phyloP scores from a whole-genome alignment of 1,284 basidiomycete species.

The Hypsizygus ulmarius region DNA sequence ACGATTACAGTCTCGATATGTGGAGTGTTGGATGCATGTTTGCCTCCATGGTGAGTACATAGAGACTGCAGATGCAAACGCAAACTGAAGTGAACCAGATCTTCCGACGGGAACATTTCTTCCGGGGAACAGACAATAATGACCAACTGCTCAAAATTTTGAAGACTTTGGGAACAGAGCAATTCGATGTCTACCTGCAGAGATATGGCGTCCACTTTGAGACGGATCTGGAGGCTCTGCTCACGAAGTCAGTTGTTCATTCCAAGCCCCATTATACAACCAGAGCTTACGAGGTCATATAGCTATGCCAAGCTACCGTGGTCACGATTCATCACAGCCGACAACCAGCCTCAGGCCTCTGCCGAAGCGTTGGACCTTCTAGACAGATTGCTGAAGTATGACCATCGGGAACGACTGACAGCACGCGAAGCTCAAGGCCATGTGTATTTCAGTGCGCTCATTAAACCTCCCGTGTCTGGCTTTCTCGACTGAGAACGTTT shows the following conservation, averaged over 20 bases:
- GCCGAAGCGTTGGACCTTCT: slow-evolving; percentile 78
- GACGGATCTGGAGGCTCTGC: slow-evolving; percentile 63
- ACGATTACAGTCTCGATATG: slow-evolving; percentile 84
- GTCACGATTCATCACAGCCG: slow-evolving; percentile 65
- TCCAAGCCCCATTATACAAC: slow-evolving; percentile 3
- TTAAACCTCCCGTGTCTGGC: slow-evolving; percentile 9
- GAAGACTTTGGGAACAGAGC: slow-evolving; percentile 84
- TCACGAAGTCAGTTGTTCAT: slow-evolving; percentile 48
- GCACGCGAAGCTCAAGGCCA: slow-evolving; percentile 77
- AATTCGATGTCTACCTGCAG: slow-evolving; percentile 70
- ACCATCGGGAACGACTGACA: slow-evolving; percentile 82
- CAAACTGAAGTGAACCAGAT: slow-evolving; percentile 19
- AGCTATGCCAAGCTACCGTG: slow-evolving; percentile 79
- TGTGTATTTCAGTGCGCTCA: slow-evolving; percentile 69
- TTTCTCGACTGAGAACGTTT: slow-evolving; percentile 1
- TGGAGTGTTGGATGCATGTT: slow-evolving; percentile 92
- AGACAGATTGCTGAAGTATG: slow-evolving; percentile 81
- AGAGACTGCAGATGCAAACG: background rate
- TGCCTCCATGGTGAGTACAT: slow-evolving; percentile 68
- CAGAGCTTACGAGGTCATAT: slow-evolving; percentile 4
- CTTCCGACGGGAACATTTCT: slow-evolving; percentile 88
- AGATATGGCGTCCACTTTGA: slow-evolving; percentile 78
- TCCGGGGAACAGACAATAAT: slow-evolving; percentile 87
- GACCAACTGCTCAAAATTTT: slow-evolving; percentile 89
- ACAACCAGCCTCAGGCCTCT: slow-evolving; percentile 74